A percentile compares a stretch with the other conserved stretches of the same genome.
Conservation (phyloP, 129 eudicot genomes). For the Flaveria bidentis region DNA sequence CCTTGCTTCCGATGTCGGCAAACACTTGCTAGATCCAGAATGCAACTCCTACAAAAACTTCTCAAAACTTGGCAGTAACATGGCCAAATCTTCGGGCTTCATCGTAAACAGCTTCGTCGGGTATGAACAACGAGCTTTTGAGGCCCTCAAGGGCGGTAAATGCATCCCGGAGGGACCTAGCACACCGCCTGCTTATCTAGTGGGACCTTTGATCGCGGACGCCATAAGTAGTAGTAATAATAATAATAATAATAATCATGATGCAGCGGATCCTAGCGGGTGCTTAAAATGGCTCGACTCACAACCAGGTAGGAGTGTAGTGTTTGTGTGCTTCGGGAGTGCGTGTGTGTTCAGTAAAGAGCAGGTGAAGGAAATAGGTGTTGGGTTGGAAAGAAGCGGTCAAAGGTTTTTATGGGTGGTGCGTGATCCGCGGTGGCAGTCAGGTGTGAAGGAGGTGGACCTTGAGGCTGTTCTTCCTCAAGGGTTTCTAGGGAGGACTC, state of each 20-base stretch:
- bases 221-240: not conserved
- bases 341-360: constrained; percentile 44
- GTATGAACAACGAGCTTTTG: constrained; percentile 47
- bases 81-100: constrained; percentile 47
- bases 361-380: constrained; percentile 62
- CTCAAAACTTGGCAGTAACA: constrained; percentile 21
- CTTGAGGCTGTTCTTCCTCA: constrained; percentile 48
- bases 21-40: constrained; percentile 26
- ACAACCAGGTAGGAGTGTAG: constrained; percentile 66
- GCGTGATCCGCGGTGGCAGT: constrained; percentile 36
- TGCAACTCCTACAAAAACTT: constrained; percentile 29
- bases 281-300: constrained; percentile 62
- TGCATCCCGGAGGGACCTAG: constrained; percentile 32
- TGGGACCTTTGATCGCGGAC: constrained; percentile 56
- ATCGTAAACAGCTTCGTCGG: constrained; percentile 42
- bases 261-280: constrained; percentile 24
- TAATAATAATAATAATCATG: not conserved
- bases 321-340: constrained; percentile 78
- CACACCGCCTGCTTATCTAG: constrained; percentile 52
- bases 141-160: constrained; percentile 41
- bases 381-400: constrained; percentile 65
- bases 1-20: constrained; percentile 35
- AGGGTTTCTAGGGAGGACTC: constrained; percentile 57
- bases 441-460: constrained; percentile 39
- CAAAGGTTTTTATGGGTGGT: constrained; percentile 79